These are phyloP conservation scores for Aphanomyces euteiches DNA, from an alignment of 352 stramenopile genomes.

Conservation along the genomic window DNA sequence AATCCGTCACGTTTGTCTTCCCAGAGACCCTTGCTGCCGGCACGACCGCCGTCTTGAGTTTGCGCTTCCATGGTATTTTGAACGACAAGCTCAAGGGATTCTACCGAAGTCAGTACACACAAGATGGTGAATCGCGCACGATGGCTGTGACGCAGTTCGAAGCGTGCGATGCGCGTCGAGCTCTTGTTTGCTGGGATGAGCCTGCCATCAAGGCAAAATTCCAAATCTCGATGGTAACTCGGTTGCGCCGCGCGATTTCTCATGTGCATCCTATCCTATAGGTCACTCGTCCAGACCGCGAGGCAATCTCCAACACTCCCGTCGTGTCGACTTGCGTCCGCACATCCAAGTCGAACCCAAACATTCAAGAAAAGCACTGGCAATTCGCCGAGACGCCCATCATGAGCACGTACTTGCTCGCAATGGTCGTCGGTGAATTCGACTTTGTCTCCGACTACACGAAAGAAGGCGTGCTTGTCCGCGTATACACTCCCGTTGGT, in stretches of 20 bases:
- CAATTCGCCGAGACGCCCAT: slow-evolving; percentile 90
- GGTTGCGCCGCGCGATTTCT: too few species aligned
- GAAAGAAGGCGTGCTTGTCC: slow-evolving; percentile 88
- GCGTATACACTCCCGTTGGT: slow-evolving; percentile 93
- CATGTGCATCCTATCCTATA: too few species aligned
- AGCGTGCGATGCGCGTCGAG: slow-evolving; percentile 86
- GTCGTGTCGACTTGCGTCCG: slow-evolving; percentile 79
- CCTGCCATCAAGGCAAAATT: slow-evolving; percentile 95
- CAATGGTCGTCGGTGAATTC: slow-evolving; percentile 94
- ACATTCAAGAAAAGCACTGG: slow-evolving; percentile 61
- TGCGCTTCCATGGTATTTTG: slow-evolving; percentile 62
- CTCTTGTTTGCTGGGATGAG: slow-evolving; percentile 98
- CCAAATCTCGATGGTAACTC: slow-evolving; percentile 84
- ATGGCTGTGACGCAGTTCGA: slow-evolving; percentile 91
- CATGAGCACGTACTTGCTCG: slow-evolving; percentile 97
- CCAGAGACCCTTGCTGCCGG: slow-evolving; percentile 42
- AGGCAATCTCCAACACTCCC: slow-evolving; percentile 96
- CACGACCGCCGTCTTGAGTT: slow-evolving; percentile 37
- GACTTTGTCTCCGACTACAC: slow-evolving; percentile 90
- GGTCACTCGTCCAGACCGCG: slow-evolving; percentile 86
- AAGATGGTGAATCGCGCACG: slow-evolving; percentile 86
- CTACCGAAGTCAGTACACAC: slow-evolving; percentile 91
- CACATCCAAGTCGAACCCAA: too few species aligned
- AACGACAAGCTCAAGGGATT: slow-evolving; percentile 96
- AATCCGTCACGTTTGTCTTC: slow-evolving; percentile 56